Evolutionary conservation across 202 grass and related monocot species (phyloP), one percentile per base, ranked within the genome.

Genomic region (Dendrocalamus latiflorus): DNA sequence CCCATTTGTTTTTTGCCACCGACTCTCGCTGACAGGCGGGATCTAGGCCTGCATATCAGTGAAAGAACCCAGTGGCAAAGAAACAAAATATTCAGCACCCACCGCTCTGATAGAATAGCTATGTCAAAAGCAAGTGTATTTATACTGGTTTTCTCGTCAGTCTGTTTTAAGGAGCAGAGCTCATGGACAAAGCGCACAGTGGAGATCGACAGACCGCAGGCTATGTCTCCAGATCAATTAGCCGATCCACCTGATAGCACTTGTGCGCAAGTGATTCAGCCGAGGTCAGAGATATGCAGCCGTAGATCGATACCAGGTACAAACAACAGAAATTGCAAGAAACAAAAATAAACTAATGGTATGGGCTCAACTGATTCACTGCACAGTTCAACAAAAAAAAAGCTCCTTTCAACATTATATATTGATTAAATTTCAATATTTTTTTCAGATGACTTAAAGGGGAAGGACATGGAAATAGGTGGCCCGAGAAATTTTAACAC

Each of bases 161-260:
- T 72, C 68, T 85, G 13, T 86, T 84, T 77, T 47, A 77, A 89
- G 54, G 75, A 43, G 6, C 90, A 94, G 76, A 94, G 86, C 78
- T 98, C 88, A 14, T 94, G 92, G 88, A 94, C 90, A 68, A 97
- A 97, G 57, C 50, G 50, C 30, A 88, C 86, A 48, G 88, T 91
- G 72, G 95, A 88, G 72, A 82, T 87, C 13, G 90, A 91, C 79
- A 93, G 82, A 70, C 84, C 90, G 5, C 90, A 90, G 60, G 71
- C 80, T 70, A 88, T 92, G 88, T 91, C 90, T 92, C 83, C 72
- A 30, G 79, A 93, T 83, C 90, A 87, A 68, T 89, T 91, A 69
- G 80, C 68, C 54, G 90, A 93, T 84, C 87, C 89, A 65, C 76
- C 82, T 62, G 82, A 94, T 65, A 94, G 92, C 85, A 97, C 92